A percentile compares a stretch with the other conserved stretches of the same genome.
These are phyloP conservation scores for Astrothelium subdiscretum DNA, from an alignment of 495 filamentous ascomycete genomes.

Conservation along the genomic window DNA sequence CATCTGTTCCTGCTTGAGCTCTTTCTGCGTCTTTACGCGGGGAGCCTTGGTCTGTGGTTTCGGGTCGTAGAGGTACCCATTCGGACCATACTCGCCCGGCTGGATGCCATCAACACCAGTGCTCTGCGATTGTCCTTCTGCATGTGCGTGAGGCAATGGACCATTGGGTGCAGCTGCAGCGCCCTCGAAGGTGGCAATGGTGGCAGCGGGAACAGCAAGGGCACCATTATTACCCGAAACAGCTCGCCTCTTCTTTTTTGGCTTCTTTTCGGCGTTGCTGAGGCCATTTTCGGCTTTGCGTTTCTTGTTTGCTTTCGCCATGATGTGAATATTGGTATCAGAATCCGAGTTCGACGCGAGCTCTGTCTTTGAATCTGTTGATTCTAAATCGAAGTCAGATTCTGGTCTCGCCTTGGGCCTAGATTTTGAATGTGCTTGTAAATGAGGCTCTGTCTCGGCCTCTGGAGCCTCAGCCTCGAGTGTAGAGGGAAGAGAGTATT, in stretches of 20 bases:
- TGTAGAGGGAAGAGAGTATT: neutral
- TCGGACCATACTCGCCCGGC: neutral
- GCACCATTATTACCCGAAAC: neutral
- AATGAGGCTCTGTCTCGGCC: neutral
- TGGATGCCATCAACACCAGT: conserved; percentile 2
- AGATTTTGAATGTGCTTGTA: neutral
- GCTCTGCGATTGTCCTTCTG: conserved; percentile 4
- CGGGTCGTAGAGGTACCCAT: neutral
- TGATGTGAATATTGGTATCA: neutral
- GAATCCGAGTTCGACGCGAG: neutral
- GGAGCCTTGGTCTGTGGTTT: neutral
- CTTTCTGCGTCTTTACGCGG: neutral
- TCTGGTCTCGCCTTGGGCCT: neutral
- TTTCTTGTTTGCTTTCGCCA: neutral
- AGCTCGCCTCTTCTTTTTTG: neutral
- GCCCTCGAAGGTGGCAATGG: neutral
- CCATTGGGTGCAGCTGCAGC: neutral
- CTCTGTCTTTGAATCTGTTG: neutral
- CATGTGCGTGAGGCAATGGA: neutral
- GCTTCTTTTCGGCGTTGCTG: neutral
- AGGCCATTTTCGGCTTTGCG: neutral
- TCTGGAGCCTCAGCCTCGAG: neutral
- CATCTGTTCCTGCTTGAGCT: conserved; percentile 1
- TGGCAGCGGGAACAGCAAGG: neutral
- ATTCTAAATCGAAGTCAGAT: neutral